These are phyloP conservation scores for Penicillium soppii DNA, from an alignment of 495 filamentous ascomycete genomes.

Conservation along the genomic window DNA sequence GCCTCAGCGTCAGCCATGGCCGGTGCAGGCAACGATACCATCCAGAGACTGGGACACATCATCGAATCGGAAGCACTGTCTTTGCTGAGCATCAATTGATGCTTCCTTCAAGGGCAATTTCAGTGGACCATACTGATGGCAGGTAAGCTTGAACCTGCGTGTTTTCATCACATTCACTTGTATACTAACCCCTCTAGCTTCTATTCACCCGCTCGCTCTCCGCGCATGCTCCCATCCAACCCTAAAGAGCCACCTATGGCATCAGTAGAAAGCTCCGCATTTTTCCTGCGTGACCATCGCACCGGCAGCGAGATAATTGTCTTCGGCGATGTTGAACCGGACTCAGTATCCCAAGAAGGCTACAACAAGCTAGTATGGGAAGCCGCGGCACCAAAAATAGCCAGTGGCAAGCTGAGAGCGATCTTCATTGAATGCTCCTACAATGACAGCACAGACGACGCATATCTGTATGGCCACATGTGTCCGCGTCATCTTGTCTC, in stretches of 20 bases:
- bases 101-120: constrained; percentile 28
- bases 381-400: constrained; percentile 81
- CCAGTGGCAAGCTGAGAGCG: constrained; percentile 62
- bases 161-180: background rate
- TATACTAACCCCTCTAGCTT: constrained; percentile 15
- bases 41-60: constrained; percentile 48
- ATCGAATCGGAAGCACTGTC: constrained; percentile 53
- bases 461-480: constrained; percentile 82
- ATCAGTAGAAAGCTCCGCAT: constrained; percentile 79
- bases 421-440: constrained; percentile 97
- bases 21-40: constrained; percentile 72
- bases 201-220: constrained; percentile 33
- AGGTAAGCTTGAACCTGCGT: constrained; percentile 17
- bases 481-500: constrained; percentile 75
- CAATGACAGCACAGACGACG: constrained; percentile 70
- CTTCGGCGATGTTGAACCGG: constrained; percentile 94
- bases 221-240: constrained; percentile 19
- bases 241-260: constrained; percentile 32
- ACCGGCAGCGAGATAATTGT: constrained; percentile 78
- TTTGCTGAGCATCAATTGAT: constrained; percentile 36
- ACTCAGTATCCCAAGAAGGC: constrained; percentile 77
- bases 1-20: constrained; percentile 81
- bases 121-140: constrained; percentile 32
- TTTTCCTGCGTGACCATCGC: constrained; percentile 75
- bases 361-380: constrained; percentile 78